Percentiles rank a stretch among this genome's conserved stretches.
Evolutionary conservation across 139 green algal species (phyloP).

Genomic region (Chlamydomonas sp.): DNA sequence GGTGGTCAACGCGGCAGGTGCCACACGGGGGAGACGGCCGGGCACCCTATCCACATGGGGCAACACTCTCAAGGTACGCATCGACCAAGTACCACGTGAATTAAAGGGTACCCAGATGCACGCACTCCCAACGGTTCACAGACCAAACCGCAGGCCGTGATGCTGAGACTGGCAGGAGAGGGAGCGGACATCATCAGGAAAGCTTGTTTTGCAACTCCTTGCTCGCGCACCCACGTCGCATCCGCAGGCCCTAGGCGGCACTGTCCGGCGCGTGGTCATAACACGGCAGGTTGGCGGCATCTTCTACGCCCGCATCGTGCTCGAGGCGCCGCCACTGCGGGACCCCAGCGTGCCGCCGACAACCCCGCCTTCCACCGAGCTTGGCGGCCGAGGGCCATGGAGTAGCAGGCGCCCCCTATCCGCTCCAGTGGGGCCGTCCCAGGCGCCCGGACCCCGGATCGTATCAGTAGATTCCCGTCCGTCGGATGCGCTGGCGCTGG

Average conservation of each 20-base stretch:
- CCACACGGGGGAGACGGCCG: constrained; percentile 3
- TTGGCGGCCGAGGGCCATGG: too few species aligned
- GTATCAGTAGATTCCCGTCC: constrained; percentile 5
- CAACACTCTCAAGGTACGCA: not conserved
- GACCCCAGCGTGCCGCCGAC: too few species aligned
- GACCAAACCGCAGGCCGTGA: not conserved
- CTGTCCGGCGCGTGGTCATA: constrained; percentile 23
- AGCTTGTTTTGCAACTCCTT: not conserved
- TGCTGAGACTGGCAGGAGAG: not conserved
- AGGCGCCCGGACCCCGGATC: not conserved
- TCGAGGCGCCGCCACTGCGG: not conserved
- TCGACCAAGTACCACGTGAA: too few species aligned
- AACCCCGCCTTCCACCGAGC: too few species aligned
- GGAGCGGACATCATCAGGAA: not conserved
- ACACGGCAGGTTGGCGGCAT: constrained; percentile 15
- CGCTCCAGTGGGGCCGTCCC: not conserved
- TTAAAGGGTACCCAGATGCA: too few species aligned
- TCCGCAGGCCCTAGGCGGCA: constrained; percentile 13
- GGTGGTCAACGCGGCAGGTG: constrained; percentile 17
- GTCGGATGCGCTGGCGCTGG: constrained; percentile 14
- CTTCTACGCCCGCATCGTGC: constrained; percentile 24
- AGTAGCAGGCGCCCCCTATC: too few species aligned
- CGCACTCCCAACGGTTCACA: not conserved
- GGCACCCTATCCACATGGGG: constrained; percentile 10
- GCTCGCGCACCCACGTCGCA: not conserved